These are phyloP conservation scores for Serendipita indica DNA, from an alignment of 768 basidiomycete species.

Conservation along the genomic window DNA sequence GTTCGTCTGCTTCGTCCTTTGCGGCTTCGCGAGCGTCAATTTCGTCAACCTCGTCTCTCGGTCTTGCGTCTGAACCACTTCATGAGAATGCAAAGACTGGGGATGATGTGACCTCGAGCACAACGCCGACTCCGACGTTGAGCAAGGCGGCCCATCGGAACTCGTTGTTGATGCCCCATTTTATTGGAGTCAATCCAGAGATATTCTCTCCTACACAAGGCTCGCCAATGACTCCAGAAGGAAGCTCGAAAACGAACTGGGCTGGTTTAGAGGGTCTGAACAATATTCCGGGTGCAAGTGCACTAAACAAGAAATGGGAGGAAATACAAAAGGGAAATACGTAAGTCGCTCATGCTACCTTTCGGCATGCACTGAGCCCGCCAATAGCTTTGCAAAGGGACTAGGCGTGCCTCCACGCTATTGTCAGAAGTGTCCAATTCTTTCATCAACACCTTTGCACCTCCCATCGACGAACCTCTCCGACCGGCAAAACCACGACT, in stretches of 20 bases:
- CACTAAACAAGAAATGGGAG: conserved; percentile 7
- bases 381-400: background rate
- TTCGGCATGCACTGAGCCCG: background rate
- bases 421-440: background rate
- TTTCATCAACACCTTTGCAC: conserved; percentile 5
- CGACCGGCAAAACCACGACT: background rate
- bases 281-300: background rate
- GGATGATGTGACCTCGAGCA: background rate
- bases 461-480: conserved; percentile 5
- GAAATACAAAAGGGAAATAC: conserved; percentile 5
- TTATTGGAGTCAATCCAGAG: background rate
- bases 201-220: background rate
- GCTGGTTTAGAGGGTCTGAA: background rate
- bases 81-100: background rate
- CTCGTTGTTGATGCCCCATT: background rate
- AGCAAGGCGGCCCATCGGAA: background rate
- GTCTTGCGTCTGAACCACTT: background rate
- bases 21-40: background rate
- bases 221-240: background rate
- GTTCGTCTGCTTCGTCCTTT: conserved; percentile 5
- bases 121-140: background rate
- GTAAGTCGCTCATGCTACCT: background rate
- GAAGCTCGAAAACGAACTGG: background rate
- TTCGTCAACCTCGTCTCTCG: background rate
- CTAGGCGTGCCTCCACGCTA: background rate